Evolutionary conservation across 2,329 filamentous ascomycete species (phyloP).

Genomic region (Calonectria honghensis): DNA sequence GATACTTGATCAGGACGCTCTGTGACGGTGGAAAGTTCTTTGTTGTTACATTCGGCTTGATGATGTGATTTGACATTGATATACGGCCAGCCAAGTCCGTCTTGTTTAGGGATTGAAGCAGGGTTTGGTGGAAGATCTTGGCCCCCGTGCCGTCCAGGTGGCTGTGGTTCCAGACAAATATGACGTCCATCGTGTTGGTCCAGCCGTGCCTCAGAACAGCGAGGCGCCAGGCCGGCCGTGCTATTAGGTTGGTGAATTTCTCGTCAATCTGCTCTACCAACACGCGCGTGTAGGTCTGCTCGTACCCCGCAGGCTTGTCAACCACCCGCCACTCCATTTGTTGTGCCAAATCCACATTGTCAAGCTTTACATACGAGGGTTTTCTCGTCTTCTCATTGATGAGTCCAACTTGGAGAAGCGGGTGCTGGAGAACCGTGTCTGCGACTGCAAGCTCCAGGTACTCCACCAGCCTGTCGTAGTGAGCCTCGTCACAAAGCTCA

Average conservation of each 20-base stretch:
- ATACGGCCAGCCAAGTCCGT: not conserved
- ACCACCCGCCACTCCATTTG: conserved; percentile 30
- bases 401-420: conserved; percentile 38
- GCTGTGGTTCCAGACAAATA: conserved; percentile 41
- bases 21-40: conserved; percentile 41
- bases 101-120: conserved; percentile 37
- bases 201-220: conserved; percentile 12
- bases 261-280: conserved; percentile 10
- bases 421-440: conserved; percentile 34
- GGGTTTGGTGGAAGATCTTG: conserved; percentile 43
- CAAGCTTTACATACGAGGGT: conserved; percentile 24
- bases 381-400: conserved; percentile 11
- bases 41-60: conserved; percentile 6
- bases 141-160: conserved; percentile 40
- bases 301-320: conserved; percentile 17
- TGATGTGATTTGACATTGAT: conserved; percentile 20
- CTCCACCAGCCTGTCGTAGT: conserved; percentile 20
- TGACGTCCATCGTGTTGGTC: conserved; percentile 29
- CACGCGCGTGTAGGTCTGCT: not conserved
- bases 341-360: conserved; percentile 17
- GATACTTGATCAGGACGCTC: conserved; percentile 42
- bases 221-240: conserved; percentile 32
- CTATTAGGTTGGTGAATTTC: not conserved
- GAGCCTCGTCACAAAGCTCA: not conserved
- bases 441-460: conserved; percentile 31